phyloP scores from a whole-genome alignment of 176 grass and related monocot genomes.

The Raddia guianensis region DNA sequence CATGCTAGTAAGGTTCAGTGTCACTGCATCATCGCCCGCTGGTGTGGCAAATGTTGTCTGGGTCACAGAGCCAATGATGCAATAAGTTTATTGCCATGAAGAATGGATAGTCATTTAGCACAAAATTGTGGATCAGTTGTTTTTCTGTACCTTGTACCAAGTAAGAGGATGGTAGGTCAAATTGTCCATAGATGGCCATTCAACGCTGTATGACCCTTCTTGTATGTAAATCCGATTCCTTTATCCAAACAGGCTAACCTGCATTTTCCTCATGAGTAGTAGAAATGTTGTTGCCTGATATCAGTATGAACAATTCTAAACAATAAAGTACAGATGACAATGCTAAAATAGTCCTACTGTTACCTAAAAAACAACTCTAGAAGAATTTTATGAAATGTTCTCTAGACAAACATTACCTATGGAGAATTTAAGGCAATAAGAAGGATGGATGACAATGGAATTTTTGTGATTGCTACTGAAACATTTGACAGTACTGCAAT shows the following conservation, averaged over 20 bases:
- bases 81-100: background rate
- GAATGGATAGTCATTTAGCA: background rate
- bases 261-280: conserved; percentile 16
- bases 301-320: too few species aligned
- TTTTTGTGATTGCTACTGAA: too few species aligned
- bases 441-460: too few species aligned
- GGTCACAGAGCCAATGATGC: conserved; percentile 31
- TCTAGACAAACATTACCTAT: too few species aligned
- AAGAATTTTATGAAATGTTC: too few species aligned
- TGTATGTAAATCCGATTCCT: conserved; percentile 47
- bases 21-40: conserved; percentile 54
- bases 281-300: too few species aligned
- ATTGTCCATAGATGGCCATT: conserved; percentile 60
- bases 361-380: too few species aligned
- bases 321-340: too few species aligned
- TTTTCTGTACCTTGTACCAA: conserved; percentile 79
- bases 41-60: conserved; percentile 77
- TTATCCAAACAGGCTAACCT: conserved; percentile 81
- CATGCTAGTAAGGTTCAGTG: conserved; percentile 85
- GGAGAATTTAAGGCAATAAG: too few species aligned
- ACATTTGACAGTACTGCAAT: too few species aligned
- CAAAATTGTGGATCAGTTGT: background rate
- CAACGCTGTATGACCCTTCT: conserved; percentile 43
- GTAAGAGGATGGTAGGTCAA: conserved; percentile 48
- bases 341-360: too few species aligned